Evolutionary conservation across 2,329 filamentous ascomycete genomes (phyloP).

Genomic region (Claviceps spartinae): DNA sequence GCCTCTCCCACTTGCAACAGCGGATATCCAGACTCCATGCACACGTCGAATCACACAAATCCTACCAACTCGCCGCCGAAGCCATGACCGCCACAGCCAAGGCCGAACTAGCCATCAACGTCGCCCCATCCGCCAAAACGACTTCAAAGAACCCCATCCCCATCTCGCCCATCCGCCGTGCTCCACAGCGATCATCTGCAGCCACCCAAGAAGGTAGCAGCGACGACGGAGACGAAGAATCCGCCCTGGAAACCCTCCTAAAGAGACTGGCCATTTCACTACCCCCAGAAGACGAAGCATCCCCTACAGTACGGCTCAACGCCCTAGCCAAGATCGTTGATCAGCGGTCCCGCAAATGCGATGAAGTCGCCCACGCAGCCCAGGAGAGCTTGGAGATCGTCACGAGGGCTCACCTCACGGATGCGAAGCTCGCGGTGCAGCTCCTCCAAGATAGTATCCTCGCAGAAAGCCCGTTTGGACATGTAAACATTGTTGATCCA

Average conservation of each 20-base stretch:
- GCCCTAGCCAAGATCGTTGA: slow-evolving; percentile 22
- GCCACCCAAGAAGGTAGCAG: slow-evolving; percentile 13
- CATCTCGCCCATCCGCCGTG: slow-evolving; percentile 22
- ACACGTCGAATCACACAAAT: slow-evolving; percentile 30
- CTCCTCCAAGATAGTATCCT: slow-evolving; percentile 37
- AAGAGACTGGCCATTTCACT: slow-evolving; percentile 31
- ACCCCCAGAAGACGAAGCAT: slow-evolving; percentile 16
- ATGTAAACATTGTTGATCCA: slow-evolving; percentile 37
- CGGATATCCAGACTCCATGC: slow-evolving; percentile 28
- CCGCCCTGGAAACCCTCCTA: slow-evolving; percentile 34
- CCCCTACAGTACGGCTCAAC: slow-evolving; percentile 15
- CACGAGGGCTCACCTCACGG: slow-evolving; percentile 28
- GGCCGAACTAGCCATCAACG: slow-evolving; percentile 25
- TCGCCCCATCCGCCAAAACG: slow-evolving; percentile 11
- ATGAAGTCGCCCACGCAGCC: slow-evolving; percentile 28
- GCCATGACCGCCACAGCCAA: slow-evolving; percentile 29
- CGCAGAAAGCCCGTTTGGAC: slow-evolving; percentile 35
- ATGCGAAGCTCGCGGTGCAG: slow-evolving; percentile 34
- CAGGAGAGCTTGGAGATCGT: slow-evolving; percentile 37
- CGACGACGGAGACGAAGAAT: slow-evolving; percentile 13
- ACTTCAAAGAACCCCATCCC: slow-evolving; percentile 13
- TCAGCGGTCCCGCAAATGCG: slow-evolving; percentile 29
- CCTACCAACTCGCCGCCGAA: slow-evolving; percentile 28
- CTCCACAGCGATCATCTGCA: slow-evolving; percentile 21
- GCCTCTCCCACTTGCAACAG: slow-evolving; percentile 36